These are phyloP conservation scores for Lagenaria siceraria DNA, from an alignment of 306 rosid species.

Conservation along the genomic window DNA sequence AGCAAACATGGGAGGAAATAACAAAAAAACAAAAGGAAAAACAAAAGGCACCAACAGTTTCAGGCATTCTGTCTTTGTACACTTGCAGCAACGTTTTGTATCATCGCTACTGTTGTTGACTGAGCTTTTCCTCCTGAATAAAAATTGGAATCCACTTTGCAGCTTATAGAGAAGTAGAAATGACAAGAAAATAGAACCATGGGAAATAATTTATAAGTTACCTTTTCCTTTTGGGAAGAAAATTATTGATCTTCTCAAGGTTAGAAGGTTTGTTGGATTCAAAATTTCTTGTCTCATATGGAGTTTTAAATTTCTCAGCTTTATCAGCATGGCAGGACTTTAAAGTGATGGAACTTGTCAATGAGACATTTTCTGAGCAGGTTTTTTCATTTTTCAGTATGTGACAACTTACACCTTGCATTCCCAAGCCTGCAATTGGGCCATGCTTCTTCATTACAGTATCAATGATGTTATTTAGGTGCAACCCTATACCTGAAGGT, in stretches of 20 bases:
- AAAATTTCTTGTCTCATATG: slow-evolving; percentile 17
- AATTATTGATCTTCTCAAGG: slow-evolving; percentile 20
- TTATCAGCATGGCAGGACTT: slow-evolving; percentile 17
- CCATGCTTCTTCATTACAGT: background rate
- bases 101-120: slow-evolving; percentile 19
- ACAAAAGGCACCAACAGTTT: slow-evolving; percentile 48
- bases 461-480: too few relatives aligned
- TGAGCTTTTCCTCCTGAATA: slow-evolving; percentile 34
- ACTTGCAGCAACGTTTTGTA: slow-evolving; percentile 60
- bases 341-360: slow-evolving; percentile 15
- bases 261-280: slow-evolving; percentile 13
- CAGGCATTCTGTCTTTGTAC: slow-evolving; percentile 58
- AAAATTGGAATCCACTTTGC: slow-evolving; percentile 12
- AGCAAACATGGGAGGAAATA: background rate
- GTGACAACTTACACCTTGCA: too few relatives aligned
- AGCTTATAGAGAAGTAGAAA: slow-evolving; percentile 1
- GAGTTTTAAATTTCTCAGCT: slow-evolving; percentile 7
- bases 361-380: background rate
- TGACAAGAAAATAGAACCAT: background rate
- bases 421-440: slow-evolving; percentile 13
- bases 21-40: background rate
- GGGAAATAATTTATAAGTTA: slow-evolving; percentile 11
- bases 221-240: slow-evolving; percentile 42
- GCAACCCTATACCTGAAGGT: slow-evolving; percentile 27
- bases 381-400: too few relatives aligned